These are phyloP conservation scores for Solanum corneliomulleri DNA, from an alignment of 257 asterid species.

Conservation along the genomic window DNA sequence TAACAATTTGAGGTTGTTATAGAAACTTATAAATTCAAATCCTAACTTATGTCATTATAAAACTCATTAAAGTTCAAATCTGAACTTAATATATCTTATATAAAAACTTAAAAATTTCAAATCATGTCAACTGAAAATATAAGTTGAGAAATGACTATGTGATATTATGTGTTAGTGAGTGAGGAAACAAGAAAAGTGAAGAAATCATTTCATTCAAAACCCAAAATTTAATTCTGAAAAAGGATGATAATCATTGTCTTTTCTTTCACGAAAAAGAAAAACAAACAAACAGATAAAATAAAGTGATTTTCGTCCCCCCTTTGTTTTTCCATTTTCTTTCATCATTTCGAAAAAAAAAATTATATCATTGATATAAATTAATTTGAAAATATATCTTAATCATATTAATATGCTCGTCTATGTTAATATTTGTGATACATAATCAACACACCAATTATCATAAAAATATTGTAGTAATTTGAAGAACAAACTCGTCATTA, in stretches of 20 bases:
- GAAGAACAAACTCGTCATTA: neutral
- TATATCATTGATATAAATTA: too few species aligned
- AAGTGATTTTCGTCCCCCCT: neutral
- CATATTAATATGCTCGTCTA: too few species aligned
- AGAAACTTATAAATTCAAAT: too few species aligned
- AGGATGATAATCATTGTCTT: neutral
- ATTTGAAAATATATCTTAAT: neutral
- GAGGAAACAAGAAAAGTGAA: neutral
- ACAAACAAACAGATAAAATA: neutral
- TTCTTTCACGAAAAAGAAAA: neutral
- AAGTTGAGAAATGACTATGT: neutral
- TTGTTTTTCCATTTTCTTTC: neutral
- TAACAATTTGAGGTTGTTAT: neutral
- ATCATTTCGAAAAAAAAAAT: too few species aligned
- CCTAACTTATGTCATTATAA: accelerated
- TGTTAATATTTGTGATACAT: too few species aligned
- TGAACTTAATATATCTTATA: too few species aligned
- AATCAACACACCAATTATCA: too few species aligned
- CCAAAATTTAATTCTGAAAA: neutral
- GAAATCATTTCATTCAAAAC: neutral
- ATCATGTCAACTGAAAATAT: too few species aligned
- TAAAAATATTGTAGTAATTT: too few species aligned
- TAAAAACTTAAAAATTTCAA: too few species aligned
- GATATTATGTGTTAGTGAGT: neutral
- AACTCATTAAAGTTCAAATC: neutral